Conservation (phyloP, 352 stramenopile species). For the Phytophthora sp. region DNA sequence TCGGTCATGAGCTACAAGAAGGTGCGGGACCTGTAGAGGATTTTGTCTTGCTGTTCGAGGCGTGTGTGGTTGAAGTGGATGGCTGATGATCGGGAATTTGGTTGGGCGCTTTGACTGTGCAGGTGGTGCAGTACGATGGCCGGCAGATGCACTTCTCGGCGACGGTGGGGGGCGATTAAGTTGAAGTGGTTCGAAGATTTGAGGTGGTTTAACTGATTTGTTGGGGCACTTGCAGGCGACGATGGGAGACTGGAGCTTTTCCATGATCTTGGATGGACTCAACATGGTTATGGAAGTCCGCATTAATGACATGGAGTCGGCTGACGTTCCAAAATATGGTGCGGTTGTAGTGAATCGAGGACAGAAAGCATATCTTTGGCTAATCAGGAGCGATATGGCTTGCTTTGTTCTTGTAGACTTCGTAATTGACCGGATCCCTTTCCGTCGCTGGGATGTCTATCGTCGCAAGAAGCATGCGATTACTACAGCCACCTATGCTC, state of each 20-base stretch:
- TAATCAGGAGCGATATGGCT: slow-evolving; percentile 16
- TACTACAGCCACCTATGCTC: slow-evolving; percentile 47
- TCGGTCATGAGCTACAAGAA: slow-evolving; percentile 91
- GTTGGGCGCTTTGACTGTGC: neutral
- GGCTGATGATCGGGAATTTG: slow-evolving; percentile 3
- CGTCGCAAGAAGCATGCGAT: slow-evolving; percentile 66
- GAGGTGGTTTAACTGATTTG: slow-evolving; percentile 6
- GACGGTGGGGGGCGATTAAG: slow-evolving; percentile 45
- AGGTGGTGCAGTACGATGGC: slow-evolving; percentile 82
- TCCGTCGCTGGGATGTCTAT: slow-evolving; percentile 84
- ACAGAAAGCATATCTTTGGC: neutral
- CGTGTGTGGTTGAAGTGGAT: slow-evolving; percentile 5
- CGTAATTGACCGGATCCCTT: slow-evolving; percentile 79
- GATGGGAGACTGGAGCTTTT: slow-evolving; percentile 78
- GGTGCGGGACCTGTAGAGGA: slow-evolving; percentile 20
- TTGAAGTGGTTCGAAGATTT: slow-evolving; percentile 17
- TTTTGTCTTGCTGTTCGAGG: slow-evolving; percentile 3
- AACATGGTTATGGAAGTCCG: slow-evolving; percentile 84
- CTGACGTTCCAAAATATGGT: slow-evolving; percentile 88
- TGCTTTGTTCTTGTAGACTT: slow-evolving; percentile 62
- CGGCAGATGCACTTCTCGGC: slow-evolving; percentile 84
- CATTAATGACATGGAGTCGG: slow-evolving; percentile 83
- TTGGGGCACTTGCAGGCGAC: slow-evolving; percentile 52
- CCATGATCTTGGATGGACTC: slow-evolving; percentile 78
- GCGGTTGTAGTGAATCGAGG: neutral